phyloP scores from a whole-genome alignment of 2,329 filamentous ascomycete genomes.

The Diaporthe sp. region DNA sequence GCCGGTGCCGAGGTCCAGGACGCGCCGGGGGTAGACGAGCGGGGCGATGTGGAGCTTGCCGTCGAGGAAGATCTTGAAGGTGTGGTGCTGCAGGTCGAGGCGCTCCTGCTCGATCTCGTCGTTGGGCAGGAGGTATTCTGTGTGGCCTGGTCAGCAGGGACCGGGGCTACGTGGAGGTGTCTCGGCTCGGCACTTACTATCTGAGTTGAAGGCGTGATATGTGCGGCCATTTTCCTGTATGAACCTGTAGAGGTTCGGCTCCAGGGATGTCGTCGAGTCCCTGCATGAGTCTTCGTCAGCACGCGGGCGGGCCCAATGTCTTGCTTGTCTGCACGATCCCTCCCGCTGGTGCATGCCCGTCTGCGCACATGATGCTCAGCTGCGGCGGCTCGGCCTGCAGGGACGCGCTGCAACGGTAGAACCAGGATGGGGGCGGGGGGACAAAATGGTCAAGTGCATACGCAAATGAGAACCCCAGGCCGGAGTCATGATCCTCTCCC shows the following conservation, averaged over 20 bases:
- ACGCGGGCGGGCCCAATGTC: background rate
- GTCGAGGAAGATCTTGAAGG: slow-evolving; percentile 54
- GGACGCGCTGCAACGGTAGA: background rate
- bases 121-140: slow-evolving; percentile 51
- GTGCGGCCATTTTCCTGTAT: slow-evolving; percentile 49
- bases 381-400: background rate
- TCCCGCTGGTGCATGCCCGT: background rate
- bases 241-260: slow-evolving; percentile 47
- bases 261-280: slow-evolving; percentile 48
- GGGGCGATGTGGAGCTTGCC: slow-evolving; percentile 61
- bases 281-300: slow-evolving; percentile 36
- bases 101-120: slow-evolving; percentile 51
- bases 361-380: background rate
- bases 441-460: background rate
- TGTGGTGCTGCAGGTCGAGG: slow-evolving; percentile 56
- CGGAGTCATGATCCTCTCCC: slow-evolving; percentile 38
- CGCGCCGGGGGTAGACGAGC: slow-evolving; percentile 55
- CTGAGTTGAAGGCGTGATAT: slow-evolving; percentile 50
- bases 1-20: slow-evolving; percentile 61
- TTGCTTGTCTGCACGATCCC: background rate
- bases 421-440: background rate
- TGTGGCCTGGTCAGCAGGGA: background rate
- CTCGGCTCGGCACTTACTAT: slow-evolving; percentile 44
- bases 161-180: background rate
- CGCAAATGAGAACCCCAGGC: slow-evolving; percentile 34